phyloP scores from a whole-genome alignment of 495 filamentous ascomycete species.

The Niebla homalea region DNA sequence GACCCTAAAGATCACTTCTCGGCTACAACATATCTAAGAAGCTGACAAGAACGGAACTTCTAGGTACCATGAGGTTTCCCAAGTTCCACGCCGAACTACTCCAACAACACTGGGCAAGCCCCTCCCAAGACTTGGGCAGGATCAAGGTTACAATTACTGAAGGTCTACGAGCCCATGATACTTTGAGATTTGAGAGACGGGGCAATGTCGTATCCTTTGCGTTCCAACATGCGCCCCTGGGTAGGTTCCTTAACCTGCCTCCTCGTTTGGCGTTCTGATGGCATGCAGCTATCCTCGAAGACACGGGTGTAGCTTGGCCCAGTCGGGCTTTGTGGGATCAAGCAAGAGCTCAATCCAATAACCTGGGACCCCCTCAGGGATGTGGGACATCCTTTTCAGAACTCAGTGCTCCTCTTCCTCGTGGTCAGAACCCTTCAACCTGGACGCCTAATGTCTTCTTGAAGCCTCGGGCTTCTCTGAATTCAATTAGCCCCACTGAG shows the following conservation, averaged over 20 bases:
- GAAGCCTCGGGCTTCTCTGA: too few species aligned
- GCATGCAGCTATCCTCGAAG: conserved; percentile 53
- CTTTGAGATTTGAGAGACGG: conserved; percentile 50
- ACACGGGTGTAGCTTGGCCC: conserved; percentile 69
- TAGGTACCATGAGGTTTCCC: conserved; percentile 55
- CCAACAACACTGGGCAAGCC: conserved; percentile 57
- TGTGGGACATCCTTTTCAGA: conserved; percentile 24
- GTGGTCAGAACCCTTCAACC: conserved; percentile 16
- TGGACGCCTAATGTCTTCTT: too few species aligned
- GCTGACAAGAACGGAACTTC: conserved; percentile 47
- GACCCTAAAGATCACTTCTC: neutral
- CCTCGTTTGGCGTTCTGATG: conserved; percentile 15
- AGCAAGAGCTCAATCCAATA: conserved; percentile 26
- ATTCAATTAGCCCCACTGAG: too few species aligned
- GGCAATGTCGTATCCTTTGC: conserved; percentile 67
- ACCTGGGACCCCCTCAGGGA: conserved; percentile 20
- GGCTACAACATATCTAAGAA: conserved; percentile 17
- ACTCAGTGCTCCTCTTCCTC: conserved; percentile 39
- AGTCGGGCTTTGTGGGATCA: conserved; percentile 61
- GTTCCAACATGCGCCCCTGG: conserved; percentile 74
- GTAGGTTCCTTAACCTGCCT: conserved; percentile 30
- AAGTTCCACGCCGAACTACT: conserved; percentile 59
- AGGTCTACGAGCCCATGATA: conserved; percentile 41
- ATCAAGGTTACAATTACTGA: conserved; percentile 72
- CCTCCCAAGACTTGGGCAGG: conserved; percentile 54